These are phyloP conservation scores for Acacia pycnantha DNA, from an alignment of 331 rosid genomes.

Conservation along the genomic window DNA sequence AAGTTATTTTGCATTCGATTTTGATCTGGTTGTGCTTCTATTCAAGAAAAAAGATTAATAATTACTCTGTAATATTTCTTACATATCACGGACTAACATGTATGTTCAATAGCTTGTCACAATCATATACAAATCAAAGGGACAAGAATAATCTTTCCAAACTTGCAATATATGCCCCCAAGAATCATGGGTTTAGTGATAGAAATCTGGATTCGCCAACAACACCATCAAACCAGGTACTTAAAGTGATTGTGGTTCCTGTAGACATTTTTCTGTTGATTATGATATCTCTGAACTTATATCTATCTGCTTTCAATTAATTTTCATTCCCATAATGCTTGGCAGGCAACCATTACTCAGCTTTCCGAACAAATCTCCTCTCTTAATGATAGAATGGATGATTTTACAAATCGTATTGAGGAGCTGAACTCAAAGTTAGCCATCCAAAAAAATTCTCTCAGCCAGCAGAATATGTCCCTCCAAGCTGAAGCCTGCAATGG, in stretches of 20 bases:
- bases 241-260: constrained; percentile 10
- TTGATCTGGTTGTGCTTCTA: not conserved
- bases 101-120: constrained; percentile 67
- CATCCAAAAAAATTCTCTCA: constrained; percentile 52
- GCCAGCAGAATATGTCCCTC: constrained; percentile 74
- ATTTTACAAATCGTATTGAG: constrained; percentile 76
- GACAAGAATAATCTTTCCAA: constrained; percentile 70
- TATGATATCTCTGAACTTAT: constrained; percentile 1
- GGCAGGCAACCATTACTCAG: constrained; percentile 64
- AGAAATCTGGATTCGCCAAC: constrained; percentile 60
- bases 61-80: not conserved
- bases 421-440: constrained; percentile 80
- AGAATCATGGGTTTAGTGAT: constrained; percentile 56
- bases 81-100: constrained; percentile 11
- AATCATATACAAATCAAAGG: constrained; percentile 75
- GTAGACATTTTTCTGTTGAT: constrained; percentile 21
- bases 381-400: constrained; percentile 94
- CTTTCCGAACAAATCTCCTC: constrained; percentile 90
- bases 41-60: not conserved
- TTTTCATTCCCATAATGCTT: constrained; percentile 21
- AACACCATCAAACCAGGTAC: constrained; percentile 60
- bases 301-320: constrained; percentile 4
- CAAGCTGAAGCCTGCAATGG: constrained; percentile 87
- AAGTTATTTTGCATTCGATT: not conserved
- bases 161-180: constrained; percentile 48